phyloP scores from a whole-genome alignment of 345 rosid species.

The Melaleuca alternifolia region DNA sequence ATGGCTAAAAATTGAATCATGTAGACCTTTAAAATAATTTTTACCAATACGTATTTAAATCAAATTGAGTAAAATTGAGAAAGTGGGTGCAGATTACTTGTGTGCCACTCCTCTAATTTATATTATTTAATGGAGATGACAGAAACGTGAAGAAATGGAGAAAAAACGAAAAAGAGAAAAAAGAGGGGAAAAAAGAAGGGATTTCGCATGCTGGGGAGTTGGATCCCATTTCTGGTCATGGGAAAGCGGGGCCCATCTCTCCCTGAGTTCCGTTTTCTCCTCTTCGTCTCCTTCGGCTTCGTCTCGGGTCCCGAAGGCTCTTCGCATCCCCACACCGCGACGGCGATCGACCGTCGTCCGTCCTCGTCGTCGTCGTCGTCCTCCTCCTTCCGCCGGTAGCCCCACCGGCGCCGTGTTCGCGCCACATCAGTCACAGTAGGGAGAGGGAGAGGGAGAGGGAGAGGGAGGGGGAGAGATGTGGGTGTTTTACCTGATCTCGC shows the following conservation, averaged over 20 bases:
- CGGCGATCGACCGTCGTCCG: background rate
- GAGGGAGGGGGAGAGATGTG: conserved; percentile 45
- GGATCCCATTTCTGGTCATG: background rate
- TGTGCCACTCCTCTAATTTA: background rate
- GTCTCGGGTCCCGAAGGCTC: background rate
- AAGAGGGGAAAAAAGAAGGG: no score
- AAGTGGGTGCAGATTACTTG: background rate
- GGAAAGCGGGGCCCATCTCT: background rate
- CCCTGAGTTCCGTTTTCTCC: background rate
- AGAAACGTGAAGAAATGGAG: background rate
- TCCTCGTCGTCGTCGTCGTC: background rate
- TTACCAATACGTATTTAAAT: background rate
- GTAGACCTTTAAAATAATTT: no score
- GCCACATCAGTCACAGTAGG: background rate
- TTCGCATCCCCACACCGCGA: background rate
- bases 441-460: background rate
- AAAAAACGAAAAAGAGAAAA: background rate
- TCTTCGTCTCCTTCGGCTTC: background rate
- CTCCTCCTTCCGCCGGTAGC: background rate
- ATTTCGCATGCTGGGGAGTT: background rate
- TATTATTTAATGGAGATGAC: background rate
- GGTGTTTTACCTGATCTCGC: conserved; percentile 96
- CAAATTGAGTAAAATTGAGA: background rate
- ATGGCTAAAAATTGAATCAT: no score
- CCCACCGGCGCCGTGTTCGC: background rate